Evolutionary conservation across 2,329 filamentous ascomycete species (phyloP).

Genomic region (Verruconis gallopava): DNA sequence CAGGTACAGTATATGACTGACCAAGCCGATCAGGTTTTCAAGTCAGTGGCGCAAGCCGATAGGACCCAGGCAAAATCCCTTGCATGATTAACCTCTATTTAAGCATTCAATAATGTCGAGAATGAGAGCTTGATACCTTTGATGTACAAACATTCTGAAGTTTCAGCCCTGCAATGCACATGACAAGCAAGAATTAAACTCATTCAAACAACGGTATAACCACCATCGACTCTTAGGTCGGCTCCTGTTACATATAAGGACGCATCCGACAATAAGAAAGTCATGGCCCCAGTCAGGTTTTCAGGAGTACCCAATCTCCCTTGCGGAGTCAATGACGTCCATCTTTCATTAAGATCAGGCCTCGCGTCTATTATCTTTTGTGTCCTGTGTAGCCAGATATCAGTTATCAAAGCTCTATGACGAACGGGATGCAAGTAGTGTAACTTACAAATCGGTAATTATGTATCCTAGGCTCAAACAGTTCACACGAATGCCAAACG

Average conservation of each 20-base stretch:
- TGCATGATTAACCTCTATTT: no score
- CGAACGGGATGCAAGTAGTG: neutral
- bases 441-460: slow-evolving; percentile 74
- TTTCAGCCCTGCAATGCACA: no score
- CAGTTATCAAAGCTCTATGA: neutral
- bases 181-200: no score
- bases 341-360: slow-evolving; percentile 76
- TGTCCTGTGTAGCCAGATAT: slow-evolving; percentile 42
- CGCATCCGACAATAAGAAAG: slow-evolving; percentile 73
- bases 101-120: no score
- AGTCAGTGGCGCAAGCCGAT: no score
- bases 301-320: slow-evolving; percentile 88
- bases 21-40: no score
- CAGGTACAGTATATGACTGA: no score
- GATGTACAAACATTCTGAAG: no score
- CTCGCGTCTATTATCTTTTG: slow-evolving; percentile 92
- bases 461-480: slow-evolving; percentile 94
- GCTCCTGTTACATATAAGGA: slow-evolving; percentile 41
- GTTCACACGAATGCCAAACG: slow-evolving; percentile 79
- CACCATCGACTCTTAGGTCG: slow-evolving; percentile 71
- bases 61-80: no score
- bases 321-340: slow-evolving; percentile 83
- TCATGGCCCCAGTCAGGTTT: slow-evolving; percentile 86
- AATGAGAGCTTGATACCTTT: no score
- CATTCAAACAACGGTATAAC: slow-evolving; percentile 68